These are phyloP conservation scores for Solanum sparsipilum DNA, from an alignment of 257 asterid species.

Conservation along the genomic window DNA sequence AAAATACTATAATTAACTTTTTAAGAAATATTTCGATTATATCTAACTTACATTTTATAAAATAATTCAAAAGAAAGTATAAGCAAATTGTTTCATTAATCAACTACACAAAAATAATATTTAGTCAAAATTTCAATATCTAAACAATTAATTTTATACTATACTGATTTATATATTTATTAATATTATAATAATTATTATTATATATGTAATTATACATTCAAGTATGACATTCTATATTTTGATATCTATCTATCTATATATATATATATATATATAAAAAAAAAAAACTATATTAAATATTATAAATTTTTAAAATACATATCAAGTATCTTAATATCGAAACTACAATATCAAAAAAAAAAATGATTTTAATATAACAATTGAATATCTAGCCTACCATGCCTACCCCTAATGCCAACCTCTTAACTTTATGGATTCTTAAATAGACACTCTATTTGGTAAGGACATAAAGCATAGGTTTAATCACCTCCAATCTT, in stretches of 20 bases:
- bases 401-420: background rate
- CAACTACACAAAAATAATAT: background rate
- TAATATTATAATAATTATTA: background rate
- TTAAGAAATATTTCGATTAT: background rate
- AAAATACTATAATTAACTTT: background rate
- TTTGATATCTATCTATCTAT: no score
- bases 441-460: background rate
- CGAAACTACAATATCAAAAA: background rate
- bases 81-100: background rate
- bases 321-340: background rate
- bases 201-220: background rate
- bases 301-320: background rate
- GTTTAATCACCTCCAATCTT: background rate
- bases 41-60: background rate
- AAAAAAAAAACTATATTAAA: no score
- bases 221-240: background rate
- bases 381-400: background rate
- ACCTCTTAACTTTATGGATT: background rate
- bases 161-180: background rate
- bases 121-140: background rate
- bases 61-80: background rate
- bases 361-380: background rate
- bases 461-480: background rate
- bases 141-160: background rate
- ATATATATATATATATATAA: no score